Base-by-base conservation (phyloP, 2,329 filamentous ascomycete genomes). In the Colletotrichum simmondsii region DNA sequence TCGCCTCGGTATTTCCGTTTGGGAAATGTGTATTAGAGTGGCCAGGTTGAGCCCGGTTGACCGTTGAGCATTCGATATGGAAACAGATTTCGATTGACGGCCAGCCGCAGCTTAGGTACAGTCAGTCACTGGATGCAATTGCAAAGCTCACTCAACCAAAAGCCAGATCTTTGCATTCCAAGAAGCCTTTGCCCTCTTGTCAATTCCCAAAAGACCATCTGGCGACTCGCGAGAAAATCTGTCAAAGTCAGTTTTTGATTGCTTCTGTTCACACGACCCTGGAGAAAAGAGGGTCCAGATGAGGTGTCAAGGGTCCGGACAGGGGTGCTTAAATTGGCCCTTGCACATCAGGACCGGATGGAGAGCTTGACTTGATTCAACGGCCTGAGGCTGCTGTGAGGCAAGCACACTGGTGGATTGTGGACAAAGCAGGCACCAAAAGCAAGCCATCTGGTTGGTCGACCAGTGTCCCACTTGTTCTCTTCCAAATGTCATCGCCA, bases 261-360 rank as follows among this genome's bases (percentile, higher is more conserved):
- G 42, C 42, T n/a, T 49, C 42, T 49, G 42, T 49, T 49, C 42
- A 19, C 42, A 19, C 42, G 42, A 49, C 42, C 42, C 42, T 49
- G 19, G 19, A 49, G 42, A 19, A n/a, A 49, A 19, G 42, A 49
- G 42, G 42, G 19, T n/a, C 8, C 42, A 49, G 42, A 49, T 49
- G 42, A 57, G 26, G 7, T 32, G 54, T 30, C 54, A 57, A 57
- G 16, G 54, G 26, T 19, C 14, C 26, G 26, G 19, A 49, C 61
- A 63, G 30, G 61, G 61, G 46, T 42, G 22, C 52, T 65, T 52
- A 65, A 65, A 65, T 65, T 65, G 52, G 52, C 35, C 62, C 52
- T 65, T 57, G 52, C 62, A 11, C 62, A 65, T 65, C 62, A 65
- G 62, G 62, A 57, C 37, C 62, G 10, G n/a, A 14, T 57, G 62